Base-by-base conservation (phyloP, 257 asterid genomes). In the Coffea canephora region DNA sequence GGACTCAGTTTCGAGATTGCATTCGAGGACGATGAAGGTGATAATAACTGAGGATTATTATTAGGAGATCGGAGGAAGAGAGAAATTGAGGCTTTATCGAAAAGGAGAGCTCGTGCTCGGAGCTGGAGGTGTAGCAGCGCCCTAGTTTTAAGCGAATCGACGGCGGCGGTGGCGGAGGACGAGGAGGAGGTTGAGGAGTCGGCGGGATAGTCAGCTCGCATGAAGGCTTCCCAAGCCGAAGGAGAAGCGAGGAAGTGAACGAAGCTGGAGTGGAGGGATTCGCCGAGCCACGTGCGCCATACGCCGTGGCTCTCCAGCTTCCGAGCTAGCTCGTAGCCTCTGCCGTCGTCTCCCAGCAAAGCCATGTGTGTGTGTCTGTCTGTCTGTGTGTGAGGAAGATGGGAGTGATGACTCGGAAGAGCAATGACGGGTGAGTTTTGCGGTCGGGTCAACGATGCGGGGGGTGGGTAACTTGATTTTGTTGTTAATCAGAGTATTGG, bases 271-370 rank as follows among this genome's bases (percentile, higher is more conserved):
- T 93, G 93, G 3, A 88, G 85, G 11, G 97, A 80, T 46, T 95
- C 98, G 67, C 99, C 96, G 23, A 95, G 93, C 99, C 99, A 95
- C 45, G 88, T 46, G 66, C 97, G 87, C 99, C 99, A 95, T 0
- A 95, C 90, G 52, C 98, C 94, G 69, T 85, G 91, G 86, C 86
- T 87, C 84, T 95, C 99, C 43, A 95, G 92, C 90, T 91, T 95
- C 87, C 92, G 92, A 45, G 98, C 99, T 76, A 95, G 87, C 81
- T 95, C 99, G 91, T 87, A 95, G 69, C 99, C 98, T 2, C 89
- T 86, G 3, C 98, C 97, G 81, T 93, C 98, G 80, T 89, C 96
- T n/a, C 99, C 99, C 73, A 95, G 70, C 82, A 92, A 83, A 70
- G 92, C 89, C 98, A 94, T 93, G n/a, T 71, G 4, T 39, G 8